Evolutionary conservation across 2,329 filamentous ascomycete genomes (phyloP).

Genomic region (Botrytis deweyae): DNA sequence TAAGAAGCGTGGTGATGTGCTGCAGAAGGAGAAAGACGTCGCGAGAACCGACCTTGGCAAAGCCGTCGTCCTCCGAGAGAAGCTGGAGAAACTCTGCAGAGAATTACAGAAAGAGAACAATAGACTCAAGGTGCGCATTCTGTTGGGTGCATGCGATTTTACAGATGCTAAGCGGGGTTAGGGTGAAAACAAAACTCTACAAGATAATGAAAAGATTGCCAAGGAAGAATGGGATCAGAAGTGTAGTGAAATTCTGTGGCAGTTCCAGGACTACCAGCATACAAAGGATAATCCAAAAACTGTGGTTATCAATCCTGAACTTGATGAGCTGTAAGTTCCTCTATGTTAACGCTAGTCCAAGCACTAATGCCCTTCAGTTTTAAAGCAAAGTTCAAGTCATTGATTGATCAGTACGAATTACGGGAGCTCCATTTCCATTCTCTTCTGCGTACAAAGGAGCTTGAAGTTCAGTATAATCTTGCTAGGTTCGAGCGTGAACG

Average conservation of each 20-base stretch:
- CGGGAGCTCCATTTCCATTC: conserved; percentile 93
- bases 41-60: conserved; percentile 86
- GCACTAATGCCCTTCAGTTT: conserved; percentile 57
- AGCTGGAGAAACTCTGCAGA: conserved; percentile 91
- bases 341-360: conserved; percentile 19
- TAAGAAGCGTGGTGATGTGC: conserved; percentile 88
- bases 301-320: conserved; percentile 78
- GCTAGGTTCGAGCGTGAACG: conserved; percentile 87
- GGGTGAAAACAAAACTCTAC: conserved; percentile 91
- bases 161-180: conserved; percentile 41
- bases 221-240: conserved; percentile 82
- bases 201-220: conserved; percentile 80
- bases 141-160: conserved; percentile 12
- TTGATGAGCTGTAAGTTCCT: conserved; percentile 73
- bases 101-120: conserved; percentile 97
- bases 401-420: conserved; percentile 95
- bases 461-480: conserved; percentile 90
- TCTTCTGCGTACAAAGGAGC: conserved; percentile 87
- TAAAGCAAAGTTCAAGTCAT: conserved; percentile 85
- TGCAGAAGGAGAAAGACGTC: conserved; percentile 96
- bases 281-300: conserved; percentile 81
- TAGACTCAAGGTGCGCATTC: conserved; percentile 76
- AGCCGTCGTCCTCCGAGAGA: conserved; percentile 88
- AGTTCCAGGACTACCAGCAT: conserved; percentile 85
- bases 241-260: conserved; percentile 74